Evolutionary conservation across 768 basidiomycete species (phyloP), one percentile per base, ranked within the genome.

Genomic region (Macrocybe gigantea): DNA sequence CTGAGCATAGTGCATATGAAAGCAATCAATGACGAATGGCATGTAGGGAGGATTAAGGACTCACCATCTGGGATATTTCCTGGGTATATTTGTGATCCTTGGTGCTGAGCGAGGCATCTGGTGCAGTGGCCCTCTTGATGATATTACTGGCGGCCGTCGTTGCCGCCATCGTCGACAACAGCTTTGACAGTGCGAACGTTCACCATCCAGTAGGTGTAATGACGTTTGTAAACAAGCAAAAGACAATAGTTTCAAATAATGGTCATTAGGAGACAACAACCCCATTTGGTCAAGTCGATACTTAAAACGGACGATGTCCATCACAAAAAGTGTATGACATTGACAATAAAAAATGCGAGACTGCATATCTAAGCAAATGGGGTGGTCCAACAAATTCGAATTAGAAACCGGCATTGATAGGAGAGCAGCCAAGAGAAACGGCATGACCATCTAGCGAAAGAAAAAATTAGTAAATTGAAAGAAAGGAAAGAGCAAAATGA

Each of bases 61-160:
- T 39, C 22, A 88, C 90, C 93, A 96, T 96, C 65, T 95, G 92
- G 6, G 90, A 88, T 29, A 96, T 96, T 66, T 96, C 93, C 51
- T 86, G 85, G 1, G 79, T 78, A 62, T 95, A 96, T 54, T 90
- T 91, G 77, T 93, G 94, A 51, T 89, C 88, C 52, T 77, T 56
- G 6, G 60, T 60, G 36, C 52, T 57, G 32, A 48, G 39, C 4
- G 36, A 32, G 6, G 49, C 37, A 34, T 58, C 57, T 34, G 56
- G 67, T 2, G 32, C 32, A 6, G 32, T 34, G 12, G 41, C 41
- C 41, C 35, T 44, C 42, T 44, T 44, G n/a, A 44, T 8, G 4
- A 22, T 4, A 4, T 4, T 22, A 22, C 2, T 22, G 22, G 22
- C 22, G 1, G 22, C 22, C 4, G 22, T 22, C 11, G 42, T 34